Base-by-base conservation (phyloP, 805 yeast genomes). In the Pichia deserticola region DNA sequence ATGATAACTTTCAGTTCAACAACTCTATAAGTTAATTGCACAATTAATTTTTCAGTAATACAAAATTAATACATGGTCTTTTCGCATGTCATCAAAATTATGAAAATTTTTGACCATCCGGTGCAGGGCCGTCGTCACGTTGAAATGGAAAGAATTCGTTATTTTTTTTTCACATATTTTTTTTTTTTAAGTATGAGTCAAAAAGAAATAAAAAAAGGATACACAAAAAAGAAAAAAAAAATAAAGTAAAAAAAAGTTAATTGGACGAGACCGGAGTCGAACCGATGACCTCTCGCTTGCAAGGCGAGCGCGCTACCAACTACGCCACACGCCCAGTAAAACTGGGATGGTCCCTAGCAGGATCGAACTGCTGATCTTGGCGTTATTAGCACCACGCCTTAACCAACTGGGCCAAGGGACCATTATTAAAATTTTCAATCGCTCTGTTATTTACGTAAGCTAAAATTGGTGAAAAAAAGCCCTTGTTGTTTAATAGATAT, bases 271-370 rank as follows among this genome's bases (percentile, higher is more conserved):
- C 78, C 74, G 85, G 85, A 79, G 74, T 79, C 81, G 84, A 79
- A 78, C 84, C 84, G 79, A 79, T 78, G 86, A 81, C 86, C 85
- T 80, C 77, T 78, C 82, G 78, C 85, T 79, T 80, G 84, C 84
- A 78, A 80, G 79, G 85, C 79, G 81, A 77, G 77, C 84, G 84
- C 84, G 84, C 84, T 79, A 80, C 85, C 84, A 78, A 80, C 85
- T 80, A 77, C 85, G 84, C 84, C 85, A 79, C 84, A 80, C 82
- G 85, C 86, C 85, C 86, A 47, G 33, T 11, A 12, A 12, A 45
- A 10, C 7, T 5, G 25, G 58, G 67, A 61, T 81, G 87, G 80
- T 81, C 85, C 85, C 85, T 81, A 79, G 85, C 87, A 78, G 87
- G 87, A 80, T 81, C 87, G 87, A 81, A 81, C 87, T 78, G 87